Conservation (phyloP, 495 filamentous ascomycete genomes). For the Aspergillus diversus region DNA sequence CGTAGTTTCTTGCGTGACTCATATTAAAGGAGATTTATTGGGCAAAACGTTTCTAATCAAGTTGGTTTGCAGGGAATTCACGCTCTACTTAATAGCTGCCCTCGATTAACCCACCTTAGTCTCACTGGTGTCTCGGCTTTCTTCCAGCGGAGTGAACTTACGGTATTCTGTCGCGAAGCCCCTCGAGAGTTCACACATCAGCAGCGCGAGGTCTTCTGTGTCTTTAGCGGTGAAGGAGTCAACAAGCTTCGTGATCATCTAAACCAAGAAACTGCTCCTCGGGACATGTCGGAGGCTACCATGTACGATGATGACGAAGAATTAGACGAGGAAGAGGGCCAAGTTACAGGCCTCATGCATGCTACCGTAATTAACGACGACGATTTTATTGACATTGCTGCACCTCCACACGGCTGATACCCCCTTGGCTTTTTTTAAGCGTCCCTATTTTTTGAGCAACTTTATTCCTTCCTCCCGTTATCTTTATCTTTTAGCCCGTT, state of each 20-base stretch:
- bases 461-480: slow-evolving; percentile 13
- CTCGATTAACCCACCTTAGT: slow-evolving; percentile 90
- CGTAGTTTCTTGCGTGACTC: slow-evolving; percentile 28
- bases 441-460: slow-evolving; percentile 24
- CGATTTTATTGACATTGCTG: slow-evolving; percentile 51
- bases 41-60: slow-evolving; percentile 11
- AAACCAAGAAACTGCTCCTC: slow-evolving; percentile 51
- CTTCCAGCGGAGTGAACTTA: slow-evolving; percentile 74
- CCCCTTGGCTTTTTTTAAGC: slow-evolving; percentile 28
- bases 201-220: slow-evolving; percentile 93
- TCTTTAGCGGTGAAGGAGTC: slow-evolving; percentile 91
- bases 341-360: slow-evolving; percentile 59
- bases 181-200: slow-evolving; percentile 93
- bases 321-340: slow-evolving; percentile 55
- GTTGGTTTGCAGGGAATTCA: slow-evolving; percentile 74
- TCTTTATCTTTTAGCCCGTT: slow-evolving; percentile 10
- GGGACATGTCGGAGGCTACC: slow-evolving; percentile 50
- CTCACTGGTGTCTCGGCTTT: slow-evolving; percentile 90
- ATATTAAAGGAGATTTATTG: too few species aligned
- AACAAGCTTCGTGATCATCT: slow-evolving; percentile 74
- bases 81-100: slow-evolving; percentile 85
- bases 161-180: slow-evolving; percentile 81
- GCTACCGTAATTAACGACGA: slow-evolving; percentile 55
- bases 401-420: slow-evolving; percentile 45
- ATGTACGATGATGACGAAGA: slow-evolving; percentile 63